Percentiles rank a stretch among this genome's conserved stretches.
Evolutionary conservation across 208 protist genomes (phyloP).

Genomic region (Leptomonas seymouri): DNA sequence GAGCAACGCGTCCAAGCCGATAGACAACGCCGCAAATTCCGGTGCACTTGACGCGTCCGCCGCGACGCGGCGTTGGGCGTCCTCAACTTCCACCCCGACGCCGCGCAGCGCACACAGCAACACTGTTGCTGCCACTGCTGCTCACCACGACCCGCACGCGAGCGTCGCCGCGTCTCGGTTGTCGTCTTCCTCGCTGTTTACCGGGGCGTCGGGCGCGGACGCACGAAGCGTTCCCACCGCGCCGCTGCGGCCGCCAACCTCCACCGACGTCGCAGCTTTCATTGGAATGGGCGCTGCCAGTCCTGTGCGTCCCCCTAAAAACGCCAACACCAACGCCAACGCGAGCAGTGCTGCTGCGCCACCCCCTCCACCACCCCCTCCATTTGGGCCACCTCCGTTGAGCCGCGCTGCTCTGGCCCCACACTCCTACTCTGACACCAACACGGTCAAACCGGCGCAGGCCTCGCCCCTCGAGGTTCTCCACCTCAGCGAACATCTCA

Average conservation of each 20-base stretch:
- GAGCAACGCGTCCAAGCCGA: constrained; percentile 1
- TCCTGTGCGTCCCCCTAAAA: no score
- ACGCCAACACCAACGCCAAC: neutral
- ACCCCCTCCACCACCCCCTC: neutral
- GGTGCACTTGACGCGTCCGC: neutral
- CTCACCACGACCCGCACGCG: constrained; percentile 15
- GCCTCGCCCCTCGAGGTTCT: constrained; percentile 17
- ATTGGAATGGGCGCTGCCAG: neutral
- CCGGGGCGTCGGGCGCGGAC: neutral
- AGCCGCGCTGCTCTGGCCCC: neutral
- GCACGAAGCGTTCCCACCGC: neutral
- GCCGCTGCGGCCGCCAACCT: neutral
- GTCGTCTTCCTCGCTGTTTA: constrained; percentile 14
- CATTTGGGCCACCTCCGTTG: neutral
- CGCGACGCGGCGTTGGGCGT: constrained; percentile 21
- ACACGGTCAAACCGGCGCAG: neutral
- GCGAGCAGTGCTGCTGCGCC: neutral
- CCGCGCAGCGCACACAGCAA: constrained; percentile 19
- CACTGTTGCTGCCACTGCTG: neutral
- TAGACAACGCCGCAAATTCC: neutral
- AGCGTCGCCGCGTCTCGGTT: constrained; percentile 4
- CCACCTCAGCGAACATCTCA: constrained; percentile 21
- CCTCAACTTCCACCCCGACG: constrained; percentile 14
- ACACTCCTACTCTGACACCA: neutral
- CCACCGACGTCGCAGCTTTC: neutral